Evolutionary conservation across 495 filamentous ascomycete genomes (phyloP).

Genomic region (Aspergillus sparsus): DNA sequence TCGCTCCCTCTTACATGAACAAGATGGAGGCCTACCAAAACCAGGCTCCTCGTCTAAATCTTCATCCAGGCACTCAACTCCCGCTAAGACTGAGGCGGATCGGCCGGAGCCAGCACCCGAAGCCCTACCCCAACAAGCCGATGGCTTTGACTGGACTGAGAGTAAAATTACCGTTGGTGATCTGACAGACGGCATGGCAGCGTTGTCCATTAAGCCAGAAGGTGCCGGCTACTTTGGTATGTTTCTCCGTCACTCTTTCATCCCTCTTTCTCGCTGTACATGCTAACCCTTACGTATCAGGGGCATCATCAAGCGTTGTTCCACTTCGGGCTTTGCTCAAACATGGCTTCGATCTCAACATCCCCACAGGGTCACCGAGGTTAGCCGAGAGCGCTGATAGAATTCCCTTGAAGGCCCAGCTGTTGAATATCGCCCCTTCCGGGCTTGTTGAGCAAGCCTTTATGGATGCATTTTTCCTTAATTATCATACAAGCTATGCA

Average conservation of each 20-base stretch:
- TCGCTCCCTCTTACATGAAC: conserved; percentile 46
- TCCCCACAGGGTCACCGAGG: conserved; percentile 38
- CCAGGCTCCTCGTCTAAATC: conserved; percentile 39
- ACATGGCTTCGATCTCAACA: conserved; percentile 50
- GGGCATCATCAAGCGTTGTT: conserved; percentile 50
- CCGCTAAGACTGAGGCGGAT: conserved; percentile 39
- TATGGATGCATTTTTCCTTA: conserved; percentile 54
- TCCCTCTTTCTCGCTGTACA: conserved; percentile 11
- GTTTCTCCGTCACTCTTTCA: conserved; percentile 9
- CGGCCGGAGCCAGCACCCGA: conserved; percentile 45
- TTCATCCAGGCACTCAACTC: conserved; percentile 43
- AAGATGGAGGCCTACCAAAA: conserved; percentile 32
- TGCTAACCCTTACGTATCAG: conserved; percentile 23
- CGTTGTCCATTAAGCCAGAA: conserved; percentile 51
- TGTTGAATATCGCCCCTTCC: conserved; percentile 44
- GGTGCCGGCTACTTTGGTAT: conserved; percentile 54
- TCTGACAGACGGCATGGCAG: conserved; percentile 55
- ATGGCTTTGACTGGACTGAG: conserved; percentile 57
- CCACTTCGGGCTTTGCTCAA: conserved; percentile 47
- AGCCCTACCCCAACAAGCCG: conserved; percentile 50
- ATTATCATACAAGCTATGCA: conserved; percentile 56
- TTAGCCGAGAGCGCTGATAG: conserved; percentile 26
- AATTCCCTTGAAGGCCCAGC: conserved; percentile 43
- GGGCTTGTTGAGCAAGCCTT: conserved; percentile 48
- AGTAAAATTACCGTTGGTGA: conserved; percentile 47